Conservation (phyloP, 2,329 filamentous ascomycete species). For the Venturia pyrina region DNA sequence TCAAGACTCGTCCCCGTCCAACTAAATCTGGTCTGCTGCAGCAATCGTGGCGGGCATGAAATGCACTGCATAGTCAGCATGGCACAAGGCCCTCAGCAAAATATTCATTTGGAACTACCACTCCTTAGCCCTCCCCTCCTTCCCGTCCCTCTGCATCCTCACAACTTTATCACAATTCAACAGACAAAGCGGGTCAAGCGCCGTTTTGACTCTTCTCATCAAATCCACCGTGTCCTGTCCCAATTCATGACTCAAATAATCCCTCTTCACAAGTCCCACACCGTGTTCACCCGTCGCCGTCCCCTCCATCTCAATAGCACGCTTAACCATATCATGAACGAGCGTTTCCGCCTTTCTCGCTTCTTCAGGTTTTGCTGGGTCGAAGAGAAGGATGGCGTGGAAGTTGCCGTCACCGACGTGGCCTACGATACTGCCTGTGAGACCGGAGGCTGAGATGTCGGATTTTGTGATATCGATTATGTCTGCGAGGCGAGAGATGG, state of each 20-base stretch:
- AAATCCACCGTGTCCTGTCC: slow-evolving; percentile 65
- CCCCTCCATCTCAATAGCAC: slow-evolving; percentile 74
- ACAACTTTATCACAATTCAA: slow-evolving; percentile 57
- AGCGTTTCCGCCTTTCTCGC: slow-evolving; percentile 56
- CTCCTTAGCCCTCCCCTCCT: background rate
- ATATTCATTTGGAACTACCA: background rate
- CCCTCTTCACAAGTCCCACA: slow-evolving; percentile 73
- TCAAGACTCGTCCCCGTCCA: no score
- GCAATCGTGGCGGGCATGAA: no score
- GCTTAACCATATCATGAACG: slow-evolving; percentile 77
- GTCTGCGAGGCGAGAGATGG: slow-evolving; percentile 29
- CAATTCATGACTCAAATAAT: slow-evolving; percentile 71
- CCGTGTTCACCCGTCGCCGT: slow-evolving; percentile 82
- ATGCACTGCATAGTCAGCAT: no score
- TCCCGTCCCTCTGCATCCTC: slow-evolving; percentile 33
- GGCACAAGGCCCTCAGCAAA: background rate
- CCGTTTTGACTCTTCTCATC: slow-evolving; percentile 76
- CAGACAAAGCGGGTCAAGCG: slow-evolving; percentile 64
- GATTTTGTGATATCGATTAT: slow-evolving; percentile 69
- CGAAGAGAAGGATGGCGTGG: slow-evolving; percentile 56
- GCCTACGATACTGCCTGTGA: slow-evolving; percentile 58
- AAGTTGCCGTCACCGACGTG: slow-evolving; percentile 71
- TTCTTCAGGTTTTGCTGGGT: slow-evolving; percentile 45
- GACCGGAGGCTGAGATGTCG: slow-evolving; percentile 51
- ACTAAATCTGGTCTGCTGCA: no score